A percentile compares a stretch with the other conserved stretches of the same genome.
Evolutionary conservation across 129 eudicot genomes (phyloP).

Genomic region (Logfia minima): DNA sequence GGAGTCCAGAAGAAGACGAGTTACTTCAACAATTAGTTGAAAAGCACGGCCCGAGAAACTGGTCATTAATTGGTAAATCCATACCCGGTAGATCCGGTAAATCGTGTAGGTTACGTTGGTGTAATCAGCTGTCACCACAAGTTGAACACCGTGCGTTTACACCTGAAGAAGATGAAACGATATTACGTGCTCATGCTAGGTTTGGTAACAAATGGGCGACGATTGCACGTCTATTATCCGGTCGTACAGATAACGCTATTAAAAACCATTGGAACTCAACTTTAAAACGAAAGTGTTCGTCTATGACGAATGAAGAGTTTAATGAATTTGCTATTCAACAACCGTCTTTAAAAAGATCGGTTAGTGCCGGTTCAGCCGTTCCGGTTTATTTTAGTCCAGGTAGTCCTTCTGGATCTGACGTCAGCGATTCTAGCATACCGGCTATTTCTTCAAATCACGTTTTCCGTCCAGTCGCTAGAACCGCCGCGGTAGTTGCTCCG

Average conservation of each 20-base stretch:
- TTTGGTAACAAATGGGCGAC: slow-evolving; percentile 97
- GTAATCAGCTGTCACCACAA: slow-evolving; percentile 92
- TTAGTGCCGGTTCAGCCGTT: slow-evolving; percentile 71
- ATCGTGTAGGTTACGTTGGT: slow-evolving; percentile 83
- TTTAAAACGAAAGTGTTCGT: slow-evolving; percentile 63
- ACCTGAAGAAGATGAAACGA: slow-evolving; percentile 82
- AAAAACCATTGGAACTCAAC: slow-evolving; percentile 93
- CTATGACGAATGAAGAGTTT: slow-evolving; percentile 61
- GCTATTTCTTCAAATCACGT: slow-evolving; percentile 40
- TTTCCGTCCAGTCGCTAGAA: slow-evolving; percentile 57
- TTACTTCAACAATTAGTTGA: slow-evolving; percentile 59
- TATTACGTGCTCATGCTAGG: slow-evolving; percentile 72
- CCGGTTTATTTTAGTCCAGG: slow-evolving; percentile 54
- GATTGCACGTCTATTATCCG: slow-evolving; percentile 72
- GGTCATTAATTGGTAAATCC: slow-evolving; percentile 79
- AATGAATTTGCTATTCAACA: slow-evolving; percentile 39
- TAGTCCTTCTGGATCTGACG: slow-evolving; percentile 86
- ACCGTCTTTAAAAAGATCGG: slow-evolving; percentile 65
- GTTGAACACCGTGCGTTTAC: slow-evolving; percentile 91
- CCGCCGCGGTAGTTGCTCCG: slow-evolving; percentile 46
- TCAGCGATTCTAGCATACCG: slow-evolving; percentile 55
- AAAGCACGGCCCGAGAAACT: slow-evolving; percentile 79
- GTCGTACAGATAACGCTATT: slow-evolving; percentile 90
- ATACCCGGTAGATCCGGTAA: slow-evolving; percentile 87
- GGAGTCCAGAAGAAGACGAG: slow-evolving; percentile 94